These are phyloP conservation scores for Physcomitrium patens DNA, from an alignment of 225 moss, liverwort and hornwort genomes.

Conservation along the genomic window DNA sequence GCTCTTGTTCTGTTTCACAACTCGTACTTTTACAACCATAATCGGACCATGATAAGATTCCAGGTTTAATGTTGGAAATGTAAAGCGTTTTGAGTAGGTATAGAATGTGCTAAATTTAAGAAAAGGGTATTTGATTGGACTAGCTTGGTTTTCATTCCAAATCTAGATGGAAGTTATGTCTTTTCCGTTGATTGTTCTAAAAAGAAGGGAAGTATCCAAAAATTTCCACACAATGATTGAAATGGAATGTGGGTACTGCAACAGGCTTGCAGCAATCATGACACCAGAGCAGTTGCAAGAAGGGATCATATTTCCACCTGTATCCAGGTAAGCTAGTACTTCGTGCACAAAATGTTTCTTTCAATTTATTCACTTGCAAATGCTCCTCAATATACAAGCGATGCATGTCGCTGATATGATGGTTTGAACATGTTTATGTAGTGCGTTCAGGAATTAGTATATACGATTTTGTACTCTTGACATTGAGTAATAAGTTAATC, in stretches of 20 bases:
- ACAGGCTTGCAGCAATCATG: conserved; percentile 87
- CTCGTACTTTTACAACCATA: no score
- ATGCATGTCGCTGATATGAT: conserved; percentile 1
- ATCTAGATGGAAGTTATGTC: no score
- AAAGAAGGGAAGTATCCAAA: background rate
- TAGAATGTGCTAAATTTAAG: no score
- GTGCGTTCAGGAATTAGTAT: no score
- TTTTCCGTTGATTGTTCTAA: no score
- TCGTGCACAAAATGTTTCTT: background rate
- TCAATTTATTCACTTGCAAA: background rate
- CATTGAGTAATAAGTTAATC: no score
- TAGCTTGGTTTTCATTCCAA: no score
- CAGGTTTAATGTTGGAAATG: no score
- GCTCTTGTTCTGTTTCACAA: background rate
- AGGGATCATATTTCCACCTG: conserved; percentile 88
- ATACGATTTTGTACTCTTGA: no score
- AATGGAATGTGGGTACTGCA: conserved; percentile 24
- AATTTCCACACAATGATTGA: background rate
- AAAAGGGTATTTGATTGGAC: no score
- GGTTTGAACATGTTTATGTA: background rate
- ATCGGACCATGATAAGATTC: no score
- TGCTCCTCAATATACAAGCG: conserved; percentile 7
- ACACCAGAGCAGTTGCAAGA: conserved; percentile 68
- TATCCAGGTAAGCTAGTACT: conserved; percentile 59
- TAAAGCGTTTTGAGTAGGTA: no score